phyloP scores from a whole-genome alignment of 129 eudicot species.

The Flaveria bidentis region DNA sequence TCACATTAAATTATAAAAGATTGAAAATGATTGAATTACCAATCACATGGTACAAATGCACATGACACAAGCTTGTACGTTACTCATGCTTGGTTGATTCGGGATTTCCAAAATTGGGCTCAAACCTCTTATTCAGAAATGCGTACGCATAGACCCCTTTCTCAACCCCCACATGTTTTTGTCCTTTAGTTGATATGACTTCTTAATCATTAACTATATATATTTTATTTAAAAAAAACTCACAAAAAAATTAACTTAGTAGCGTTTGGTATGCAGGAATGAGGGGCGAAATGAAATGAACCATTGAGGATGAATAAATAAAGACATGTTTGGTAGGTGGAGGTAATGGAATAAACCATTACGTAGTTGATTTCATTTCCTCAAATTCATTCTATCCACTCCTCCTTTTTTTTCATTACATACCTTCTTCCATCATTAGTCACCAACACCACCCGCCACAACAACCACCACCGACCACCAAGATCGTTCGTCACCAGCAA shows the following conservation, averaged over 20 bases:
- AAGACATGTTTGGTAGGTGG: too few species aligned
- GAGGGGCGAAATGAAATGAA: too few species aligned
- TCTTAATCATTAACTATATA: background rate
- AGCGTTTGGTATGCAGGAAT: too few species aligned
- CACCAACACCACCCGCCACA: too few species aligned
- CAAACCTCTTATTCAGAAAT: slow-evolving; percentile 1
- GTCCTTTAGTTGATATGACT: slow-evolving; percentile 2
- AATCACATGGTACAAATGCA: slow-evolving; percentile 3
- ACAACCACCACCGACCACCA: too few species aligned
- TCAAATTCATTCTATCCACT: too few species aligned
- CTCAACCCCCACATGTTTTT: slow-evolving; percentile 29
- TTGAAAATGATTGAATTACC: background rate
- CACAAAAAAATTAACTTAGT: background rate
- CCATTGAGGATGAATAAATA: too few species aligned
- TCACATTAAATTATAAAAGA: background rate
- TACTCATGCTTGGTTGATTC: slow-evolving; percentile 15
- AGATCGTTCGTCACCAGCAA: too few species aligned
- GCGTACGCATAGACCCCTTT: slow-evolving; percentile 9
- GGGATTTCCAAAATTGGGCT: background rate
- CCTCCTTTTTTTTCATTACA: too few species aligned
- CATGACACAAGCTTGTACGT: slow-evolving; percentile 5
- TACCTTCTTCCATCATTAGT: too few species aligned
- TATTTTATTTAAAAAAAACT: background rate
- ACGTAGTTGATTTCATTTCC: too few species aligned
- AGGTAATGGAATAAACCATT: too few species aligned